phyloP scores from a whole-genome alignment of 2,329 filamentous ascomycete genomes.

The Xylariaceae sp. region DNA sequence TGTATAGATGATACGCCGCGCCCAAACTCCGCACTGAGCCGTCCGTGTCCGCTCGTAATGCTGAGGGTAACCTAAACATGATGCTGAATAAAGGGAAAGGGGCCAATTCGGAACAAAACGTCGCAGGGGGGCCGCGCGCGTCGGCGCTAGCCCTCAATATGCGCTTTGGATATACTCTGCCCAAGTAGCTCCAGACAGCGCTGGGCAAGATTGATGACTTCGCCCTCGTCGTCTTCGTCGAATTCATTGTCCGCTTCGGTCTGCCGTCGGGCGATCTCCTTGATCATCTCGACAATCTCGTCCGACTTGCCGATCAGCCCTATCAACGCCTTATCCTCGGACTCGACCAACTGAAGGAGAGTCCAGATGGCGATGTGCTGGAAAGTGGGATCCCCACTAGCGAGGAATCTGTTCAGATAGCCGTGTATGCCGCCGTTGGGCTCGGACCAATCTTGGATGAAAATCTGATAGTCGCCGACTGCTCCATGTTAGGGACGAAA shows the following conservation, averaged over 20 bases:
- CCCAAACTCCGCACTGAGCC: slow-evolving; percentile 34
- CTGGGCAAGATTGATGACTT: slow-evolving; percentile 85
- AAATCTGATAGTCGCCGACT: slow-evolving; percentile 97
- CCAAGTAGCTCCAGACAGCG: slow-evolving; percentile 82
- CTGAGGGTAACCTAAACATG: slow-evolving; percentile 23
- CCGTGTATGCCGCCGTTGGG: slow-evolving; percentile 93
- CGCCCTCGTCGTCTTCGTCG: slow-evolving; percentile 83
- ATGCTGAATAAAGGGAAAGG: slow-evolving; percentile 20
- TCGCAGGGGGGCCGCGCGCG: no score
- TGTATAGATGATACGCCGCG: slow-evolving; percentile 33
- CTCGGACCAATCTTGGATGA: slow-evolving; percentile 87
- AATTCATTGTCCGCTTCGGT: slow-evolving; percentile 81
- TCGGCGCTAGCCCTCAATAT: slow-evolving; percentile 81
- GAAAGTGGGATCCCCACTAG: slow-evolving; percentile 92
- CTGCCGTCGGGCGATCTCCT: slow-evolving; percentile 80
- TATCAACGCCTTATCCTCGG: slow-evolving; percentile 84
- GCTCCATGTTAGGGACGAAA: slow-evolving; percentile 6
- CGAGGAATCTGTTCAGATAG: slow-evolving; percentile 86
- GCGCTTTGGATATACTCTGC: slow-evolving; percentile 65
- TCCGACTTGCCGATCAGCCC: slow-evolving; percentile 82
- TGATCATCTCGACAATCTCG: slow-evolving; percentile 87
- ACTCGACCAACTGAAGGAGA: slow-evolving; percentile 87
- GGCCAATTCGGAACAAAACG: slow-evolving; percentile 6
- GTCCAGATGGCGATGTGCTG: slow-evolving; percentile 99
- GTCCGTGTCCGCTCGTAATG: slow-evolving; percentile 26